Percentiles rank a stretch among this genome's conserved stretches.
These are phyloP conservation scores for Acacia acuminata DNA, from an alignment of 306 rosid species.

Conservation along the genomic window DNA sequence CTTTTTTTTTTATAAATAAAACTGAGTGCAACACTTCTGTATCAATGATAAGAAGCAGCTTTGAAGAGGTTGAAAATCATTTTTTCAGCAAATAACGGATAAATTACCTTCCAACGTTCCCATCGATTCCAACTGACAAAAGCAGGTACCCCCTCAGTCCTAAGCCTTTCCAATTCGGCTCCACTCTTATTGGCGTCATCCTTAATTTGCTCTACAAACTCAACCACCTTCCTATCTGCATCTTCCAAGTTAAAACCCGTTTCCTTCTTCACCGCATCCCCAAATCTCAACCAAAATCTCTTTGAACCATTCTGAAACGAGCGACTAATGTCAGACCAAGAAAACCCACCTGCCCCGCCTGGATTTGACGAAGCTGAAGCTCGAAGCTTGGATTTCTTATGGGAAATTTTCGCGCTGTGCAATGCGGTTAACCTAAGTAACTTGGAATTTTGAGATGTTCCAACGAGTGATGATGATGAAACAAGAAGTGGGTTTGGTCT, in stretches of 20 bases:
- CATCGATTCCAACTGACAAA: conserved; percentile 76
- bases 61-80: neutral
- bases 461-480: conserved; percentile 42
- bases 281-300: conserved; percentile 66
- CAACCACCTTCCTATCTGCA: conserved; percentile 48
- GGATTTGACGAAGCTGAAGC: conserved; percentile 55
- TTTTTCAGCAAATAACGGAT: neutral
- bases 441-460: conserved; percentile 32
- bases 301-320: conserved; percentile 65
- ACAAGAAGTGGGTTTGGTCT: conserved; percentile 57
- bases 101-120: conserved; percentile 85
- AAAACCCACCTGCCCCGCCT: conserved; percentile 52
- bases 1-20: neutral
- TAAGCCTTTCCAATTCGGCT: conserved; percentile 55
- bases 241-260: conserved; percentile 70
- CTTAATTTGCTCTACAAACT: conserved; percentile 41
- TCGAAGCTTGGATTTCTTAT: conserved; percentile 54
- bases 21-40: neutral
- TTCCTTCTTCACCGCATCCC: conserved; percentile 70
- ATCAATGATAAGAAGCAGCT: neutral
- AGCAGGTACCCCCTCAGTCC: conserved; percentile 46
- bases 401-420: conserved; percentile 29
- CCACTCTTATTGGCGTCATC: conserved; percentile 40
- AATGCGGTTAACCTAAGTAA: conserved; percentile 44
- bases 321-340: conserved; percentile 50